Percentiles rank a stretch among this genome's conserved stretches.
These are phyloP conservation scores for Cladophialophora exuberans DNA, from an alignment of 2,329 filamentous ascomycete species.

Conservation along the genomic window DNA sequence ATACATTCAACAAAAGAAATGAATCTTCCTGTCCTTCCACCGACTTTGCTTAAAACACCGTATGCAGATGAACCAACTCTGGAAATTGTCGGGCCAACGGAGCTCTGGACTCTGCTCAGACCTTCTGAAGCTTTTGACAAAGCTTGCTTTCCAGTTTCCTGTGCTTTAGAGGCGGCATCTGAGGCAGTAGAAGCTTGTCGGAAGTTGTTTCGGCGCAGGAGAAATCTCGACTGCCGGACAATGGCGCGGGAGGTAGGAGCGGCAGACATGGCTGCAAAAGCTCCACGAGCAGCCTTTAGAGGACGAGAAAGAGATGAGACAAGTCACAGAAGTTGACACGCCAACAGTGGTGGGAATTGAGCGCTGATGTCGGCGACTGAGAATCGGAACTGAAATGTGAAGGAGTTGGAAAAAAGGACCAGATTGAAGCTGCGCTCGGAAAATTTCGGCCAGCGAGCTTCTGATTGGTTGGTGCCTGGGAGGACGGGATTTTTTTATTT, in stretches of 20 bases:
- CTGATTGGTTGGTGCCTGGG: slow-evolving; percentile 19
- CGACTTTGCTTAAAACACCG: slow-evolving; percentile 72
- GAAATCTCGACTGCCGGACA: slow-evolving; percentile 52
- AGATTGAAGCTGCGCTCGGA: slow-evolving; percentile 18
- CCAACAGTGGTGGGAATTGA: slow-evolving; percentile 7
- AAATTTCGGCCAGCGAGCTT: slow-evolving; percentile 15
- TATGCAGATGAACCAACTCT: slow-evolving; percentile 70
- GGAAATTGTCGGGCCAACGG: slow-evolving; percentile 76
- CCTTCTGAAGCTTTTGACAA: slow-evolving; percentile 75
- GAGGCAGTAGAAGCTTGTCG: slow-evolving; percentile 52
- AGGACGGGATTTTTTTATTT: not conserved
- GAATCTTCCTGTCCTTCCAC: slow-evolving; percentile 79
- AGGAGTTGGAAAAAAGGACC: slow-evolving; percentile 38
- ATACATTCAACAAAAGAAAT: slow-evolving; percentile 85
- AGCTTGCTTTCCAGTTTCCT: slow-evolving; percentile 46
- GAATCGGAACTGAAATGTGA: slow-evolving; percentile 35
- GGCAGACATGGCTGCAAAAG: slow-evolving; percentile 46
- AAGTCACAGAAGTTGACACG: slow-evolving; percentile 4
- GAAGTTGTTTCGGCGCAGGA: slow-evolving; percentile 47
- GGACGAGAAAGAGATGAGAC: slow-evolving; percentile 25
- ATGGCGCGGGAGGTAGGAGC: slow-evolving; percentile 47
- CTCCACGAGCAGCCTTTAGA: slow-evolving; percentile 16
- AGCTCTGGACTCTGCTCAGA: slow-evolving; percentile 77
- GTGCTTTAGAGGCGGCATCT: slow-evolving; percentile 50
- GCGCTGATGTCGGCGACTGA: slow-evolving; percentile 11